These are phyloP conservation scores for Fusarium beomiforme DNA, from an alignment of 2,329 filamentous ascomycete species.

Conservation along the genomic window DNA sequence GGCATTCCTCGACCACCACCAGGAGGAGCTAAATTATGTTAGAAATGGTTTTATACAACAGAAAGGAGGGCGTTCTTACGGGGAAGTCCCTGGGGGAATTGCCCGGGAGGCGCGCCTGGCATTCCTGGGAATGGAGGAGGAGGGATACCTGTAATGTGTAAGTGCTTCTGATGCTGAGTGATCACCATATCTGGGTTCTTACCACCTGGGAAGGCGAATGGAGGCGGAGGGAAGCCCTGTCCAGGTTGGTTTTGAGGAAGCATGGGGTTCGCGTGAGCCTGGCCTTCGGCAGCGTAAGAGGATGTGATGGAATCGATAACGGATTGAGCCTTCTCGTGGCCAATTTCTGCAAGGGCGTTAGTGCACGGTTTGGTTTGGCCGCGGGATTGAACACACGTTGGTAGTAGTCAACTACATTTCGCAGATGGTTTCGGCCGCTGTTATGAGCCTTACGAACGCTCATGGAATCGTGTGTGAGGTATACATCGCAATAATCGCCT, in stretches of 20 bases:
- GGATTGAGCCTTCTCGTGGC: constrained; percentile 96
- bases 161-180: not conserved
- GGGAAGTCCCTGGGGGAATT: constrained; percentile 56
- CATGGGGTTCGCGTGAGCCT: constrained; percentile 86
- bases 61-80: constrained; percentile 57
- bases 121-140: constrained; percentile 70
- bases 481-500: constrained; percentile 99
- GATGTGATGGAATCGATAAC: constrained; percentile 98
- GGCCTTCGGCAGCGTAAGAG: constrained; percentile 94
- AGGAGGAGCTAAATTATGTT: constrained; percentile 54
- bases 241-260: constrained; percentile 75
- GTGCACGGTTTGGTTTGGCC: not conserved
- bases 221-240: constrained; percentile 59
- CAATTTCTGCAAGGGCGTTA: constrained; percentile 76
- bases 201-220: constrained; percentile 72
- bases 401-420: constrained; percentile 98
- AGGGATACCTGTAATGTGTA: constrained; percentile 57
- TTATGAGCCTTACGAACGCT: constrained; percentile 99
- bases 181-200: constrained; percentile 44
- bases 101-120: constrained; percentile 54
- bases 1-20: constrained; percentile 62
- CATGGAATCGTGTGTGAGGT: constrained; percentile 99
- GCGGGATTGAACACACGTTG: constrained; percentile 70
- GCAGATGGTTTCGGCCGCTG: constrained; percentile 92
- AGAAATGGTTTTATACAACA: not conserved